Conservation (phyloP, 2,329 filamentous ascomycete genomes). For the Eurotiales sp. region DNA sequence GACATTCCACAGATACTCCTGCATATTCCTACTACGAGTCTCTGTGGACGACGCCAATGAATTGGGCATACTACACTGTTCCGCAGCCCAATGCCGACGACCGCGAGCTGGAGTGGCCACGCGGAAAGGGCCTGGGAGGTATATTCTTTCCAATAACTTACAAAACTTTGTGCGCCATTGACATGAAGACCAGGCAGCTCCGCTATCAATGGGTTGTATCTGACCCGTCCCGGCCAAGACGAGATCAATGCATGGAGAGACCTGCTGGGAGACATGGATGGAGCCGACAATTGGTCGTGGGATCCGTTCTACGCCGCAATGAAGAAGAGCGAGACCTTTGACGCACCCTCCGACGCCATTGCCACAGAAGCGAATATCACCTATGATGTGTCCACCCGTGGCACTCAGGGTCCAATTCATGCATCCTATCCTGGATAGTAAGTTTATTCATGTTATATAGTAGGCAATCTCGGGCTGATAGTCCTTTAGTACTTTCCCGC, state of each 20-base stretch:
- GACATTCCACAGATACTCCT: slow-evolving; percentile 26
- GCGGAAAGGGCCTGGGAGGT: slow-evolving; percentile 34
- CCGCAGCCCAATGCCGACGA: slow-evolving; percentile 26
- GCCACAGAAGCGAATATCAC: slow-evolving; percentile 22
- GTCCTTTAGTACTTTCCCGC: slow-evolving; percentile 24
- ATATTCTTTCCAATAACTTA: slow-evolving; percentile 1
- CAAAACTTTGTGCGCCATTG: background rate
- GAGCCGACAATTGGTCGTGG: slow-evolving; percentile 34
- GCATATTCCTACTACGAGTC: slow-evolving; percentile 33
- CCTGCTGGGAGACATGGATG: slow-evolving; percentile 32
- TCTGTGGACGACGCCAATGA: slow-evolving; percentile 32
- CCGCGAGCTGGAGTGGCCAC: slow-evolving; percentile 31
- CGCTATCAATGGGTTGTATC: slow-evolving; percentile 33
- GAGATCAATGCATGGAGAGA: slow-evolving; percentile 33
- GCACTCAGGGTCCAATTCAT: slow-evolving; percentile 24
- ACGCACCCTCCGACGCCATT: slow-evolving; percentile 19
- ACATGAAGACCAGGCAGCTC: slow-evolving; percentile 25
- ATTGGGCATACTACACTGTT: slow-evolving; percentile 31
- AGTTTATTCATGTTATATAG: too few relatives aligned
- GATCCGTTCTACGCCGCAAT: slow-evolving; percentile 32
- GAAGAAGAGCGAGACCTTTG: slow-evolving; percentile 29
- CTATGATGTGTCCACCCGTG: slow-evolving; percentile 22
- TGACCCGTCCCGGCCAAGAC: slow-evolving; percentile 31
- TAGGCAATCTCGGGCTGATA: slow-evolving; percentile 16
- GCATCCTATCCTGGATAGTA: slow-evolving; percentile 27